Base-by-base conservation (phyloP, 495 filamentous ascomycete genomes). In the Talaromyces adpressus region DNA sequence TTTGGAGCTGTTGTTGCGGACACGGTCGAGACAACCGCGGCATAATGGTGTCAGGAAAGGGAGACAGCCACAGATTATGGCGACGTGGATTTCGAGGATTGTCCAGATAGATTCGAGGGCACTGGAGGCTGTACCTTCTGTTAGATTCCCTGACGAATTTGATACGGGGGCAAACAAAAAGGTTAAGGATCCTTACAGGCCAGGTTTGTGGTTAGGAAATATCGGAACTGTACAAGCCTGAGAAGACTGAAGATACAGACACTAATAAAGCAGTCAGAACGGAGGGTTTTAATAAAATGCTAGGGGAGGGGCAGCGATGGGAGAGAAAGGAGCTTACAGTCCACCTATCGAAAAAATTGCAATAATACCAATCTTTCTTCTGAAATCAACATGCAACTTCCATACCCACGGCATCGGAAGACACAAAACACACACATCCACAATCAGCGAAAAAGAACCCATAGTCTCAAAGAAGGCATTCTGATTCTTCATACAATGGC, bases 101-200 rank as follows among this genome's bases (percentile, higher is more conserved):
- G 79, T 79, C 82, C 82, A 85, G 58, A 77, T 75, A 0, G 78
- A 74, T 4, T 74, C 73, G n/a, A 75, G 69, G 1, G 78, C 72
- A 63, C 64, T 66, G 56, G 59, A 62, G 2, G 16, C 69, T 73
- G 34, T 52, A 45, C 39, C 2, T 45, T 45, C 39, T 45, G 39
- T 45, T 45, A 45, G 39, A 45, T 45, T 45, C 39, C 39, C 39
- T 45, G 39, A 45, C 2, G 39, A 45, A 45, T 45, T 45, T 45
- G 39, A 45, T 45, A 45, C n/a, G 39, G 39, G 5, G 39, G 39
- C 5, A 45, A 45, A 45, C 5, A 45, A 45, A 45, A 45, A 45
- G 2, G 39, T 45, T 51, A 22, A 20, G 2, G 23, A 25, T 32
- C 63, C 71, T 45, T 22, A 73, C 72, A 36, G 41, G 69, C 66